Base-by-base conservation (phyloP, 1,139 yeast genomes). In the Lipomyces yarrowii region DNA sequence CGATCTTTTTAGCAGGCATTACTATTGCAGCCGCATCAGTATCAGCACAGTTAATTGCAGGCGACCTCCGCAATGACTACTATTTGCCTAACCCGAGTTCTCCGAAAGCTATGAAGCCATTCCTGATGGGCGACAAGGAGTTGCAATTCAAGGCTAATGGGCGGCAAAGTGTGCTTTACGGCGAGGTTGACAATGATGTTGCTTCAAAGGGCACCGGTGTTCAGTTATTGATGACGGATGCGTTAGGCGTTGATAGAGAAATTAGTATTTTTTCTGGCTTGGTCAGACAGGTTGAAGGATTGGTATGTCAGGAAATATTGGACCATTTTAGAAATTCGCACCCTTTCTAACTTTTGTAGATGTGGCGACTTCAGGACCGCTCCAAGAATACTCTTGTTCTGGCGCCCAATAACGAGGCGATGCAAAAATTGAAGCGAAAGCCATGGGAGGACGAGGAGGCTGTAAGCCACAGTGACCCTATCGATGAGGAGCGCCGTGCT, bases 391-490 rank as follows among this genome's bases (percentile, higher is more conserved):
- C 79, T 1, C 69, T 77, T 10, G 73, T 78, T 23, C 71, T 78
- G 65, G 80, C 80, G 6, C 80, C 80, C 3, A 69, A 74, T 51
- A 76, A 78, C 62, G 68, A 60, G 11, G 80, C 78, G 11, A 71
- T 78, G 65, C 70, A 71, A 30, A 58, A 67, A 35, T 68, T 78
- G 57, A 57, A 73, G 4, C 70, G 72, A 46, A 77, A 78, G 68
- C 80, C 80, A 3, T 78, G 79, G 80, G 76, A 75, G 67, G 77
- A 75, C 69, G 79, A 79, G 15, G 64, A 67, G 32, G 67, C 54
- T 11, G 56, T 57, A 3, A 59, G 53, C 1, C 57, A 46, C 60
- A 32, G 73, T 55, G 72, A 60, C 18, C 70, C 68, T 5, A 53
- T 60, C 60, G 74, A 74, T 59, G 72, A 72, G 60, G 79, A 77